Conservation (phyloP, 208 protist species). For the Leptomonas pyrrhocoris region DNA sequence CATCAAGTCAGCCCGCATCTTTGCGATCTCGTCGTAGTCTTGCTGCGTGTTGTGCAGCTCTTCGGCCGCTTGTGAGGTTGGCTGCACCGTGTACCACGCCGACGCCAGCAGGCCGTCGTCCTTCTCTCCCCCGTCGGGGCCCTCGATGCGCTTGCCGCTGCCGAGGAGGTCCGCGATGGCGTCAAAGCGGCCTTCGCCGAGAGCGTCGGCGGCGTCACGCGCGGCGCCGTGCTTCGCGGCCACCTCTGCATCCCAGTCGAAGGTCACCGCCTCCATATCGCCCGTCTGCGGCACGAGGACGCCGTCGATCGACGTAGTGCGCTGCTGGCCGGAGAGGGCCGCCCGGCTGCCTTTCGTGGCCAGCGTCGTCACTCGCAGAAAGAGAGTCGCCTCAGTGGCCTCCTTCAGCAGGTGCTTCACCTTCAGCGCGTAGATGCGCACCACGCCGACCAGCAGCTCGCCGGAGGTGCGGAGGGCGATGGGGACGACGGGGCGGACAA, state of each 20-base stretch:
- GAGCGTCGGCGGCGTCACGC: constrained; percentile 47
- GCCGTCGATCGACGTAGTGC: constrained; percentile 54
- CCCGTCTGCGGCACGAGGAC: constrained; percentile 56
- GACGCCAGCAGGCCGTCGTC: constrained; percentile 50
- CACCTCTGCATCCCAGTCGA: constrained; percentile 54
- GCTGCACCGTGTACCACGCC: constrained; percentile 84
- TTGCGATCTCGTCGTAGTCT: constrained; percentile 85
- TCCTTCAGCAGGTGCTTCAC: constrained; percentile 90
- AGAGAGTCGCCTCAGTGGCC: constrained; percentile 80
- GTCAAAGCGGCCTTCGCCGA: constrained; percentile 73
- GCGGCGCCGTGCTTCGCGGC: constrained; percentile 27
- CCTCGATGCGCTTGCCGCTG: constrained; percentile 20
- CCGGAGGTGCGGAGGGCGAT: constrained; percentile 96
- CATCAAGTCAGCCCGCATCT: constrained; percentile 80
- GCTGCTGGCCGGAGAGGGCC: constrained; percentile 24
- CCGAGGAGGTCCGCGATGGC: constrained; percentile 82
- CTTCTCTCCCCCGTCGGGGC: constrained; percentile 12
- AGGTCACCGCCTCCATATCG: constrained; percentile 81
- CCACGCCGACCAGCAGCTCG: constrained; percentile 96
- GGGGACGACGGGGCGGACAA: constrained; percentile 93
- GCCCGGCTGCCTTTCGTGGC: constrained; percentile 29
- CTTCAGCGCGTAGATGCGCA: constrained; percentile 97
- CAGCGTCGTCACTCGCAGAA: constrained; percentile 64
- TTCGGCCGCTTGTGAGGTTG: constrained; percentile 60
- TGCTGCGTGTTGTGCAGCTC: constrained; percentile 66